These are phyloP conservation scores for Ceratocystis papillata DNA, from an alignment of 2,329 filamentous ascomycete genomes.

Conservation along the genomic window DNA sequence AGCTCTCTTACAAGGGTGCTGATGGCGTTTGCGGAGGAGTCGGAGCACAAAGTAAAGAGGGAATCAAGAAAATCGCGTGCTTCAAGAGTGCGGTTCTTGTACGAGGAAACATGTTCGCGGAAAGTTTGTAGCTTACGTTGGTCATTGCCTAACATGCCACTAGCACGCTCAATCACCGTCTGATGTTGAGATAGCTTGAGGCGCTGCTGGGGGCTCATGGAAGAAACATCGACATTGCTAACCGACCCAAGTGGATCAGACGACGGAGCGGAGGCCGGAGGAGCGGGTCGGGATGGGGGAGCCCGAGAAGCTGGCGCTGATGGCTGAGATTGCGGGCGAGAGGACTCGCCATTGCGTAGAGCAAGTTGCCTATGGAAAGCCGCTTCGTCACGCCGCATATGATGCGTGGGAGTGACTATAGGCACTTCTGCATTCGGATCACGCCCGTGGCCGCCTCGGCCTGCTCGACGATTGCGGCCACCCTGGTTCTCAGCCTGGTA, in stretches of 20 bases:
- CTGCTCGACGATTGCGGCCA: slow-evolving; percentile 35
- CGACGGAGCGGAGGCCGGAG: slow-evolving; percentile 26
- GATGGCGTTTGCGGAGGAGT: slow-evolving; percentile 67
- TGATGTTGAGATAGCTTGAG: slow-evolving; percentile 69
- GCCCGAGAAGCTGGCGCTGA: slow-evolving; percentile 27
- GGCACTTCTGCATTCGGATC: slow-evolving; percentile 52
- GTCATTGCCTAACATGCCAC: slow-evolving; percentile 70
- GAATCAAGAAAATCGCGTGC: slow-evolving; percentile 72
- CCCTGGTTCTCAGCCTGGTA: slow-evolving; percentile 51
- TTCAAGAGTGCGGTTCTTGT: slow-evolving; percentile 56
- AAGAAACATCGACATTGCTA: slow-evolving; percentile 22
- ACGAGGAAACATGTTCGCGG: slow-evolving; percentile 67
- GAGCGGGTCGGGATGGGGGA: neutral
- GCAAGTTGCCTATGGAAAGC: slow-evolving; percentile 88
- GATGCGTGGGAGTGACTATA: slow-evolving; percentile 65
- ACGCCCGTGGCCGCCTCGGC: slow-evolving; percentile 33
- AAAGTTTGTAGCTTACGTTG: slow-evolving; percentile 64
- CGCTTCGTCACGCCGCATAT: slow-evolving; percentile 68
- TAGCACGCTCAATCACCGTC: slow-evolving; percentile 75
- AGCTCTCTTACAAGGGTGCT: slow-evolving; percentile 86
- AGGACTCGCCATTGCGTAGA: slow-evolving; percentile 58
- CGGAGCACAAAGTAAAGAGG: slow-evolving; percentile 73
- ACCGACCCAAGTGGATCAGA: slow-evolving; percentile 20
- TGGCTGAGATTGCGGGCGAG: slow-evolving; percentile 41
- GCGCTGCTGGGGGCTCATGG: slow-evolving; percentile 62